A percentile compares a stretch with the other conserved stretches of the same genome.
phyloP scores from a whole-genome alignment of 2,329 filamentous ascomycete species.

The Colletotrichum lindemuthianum region DNA sequence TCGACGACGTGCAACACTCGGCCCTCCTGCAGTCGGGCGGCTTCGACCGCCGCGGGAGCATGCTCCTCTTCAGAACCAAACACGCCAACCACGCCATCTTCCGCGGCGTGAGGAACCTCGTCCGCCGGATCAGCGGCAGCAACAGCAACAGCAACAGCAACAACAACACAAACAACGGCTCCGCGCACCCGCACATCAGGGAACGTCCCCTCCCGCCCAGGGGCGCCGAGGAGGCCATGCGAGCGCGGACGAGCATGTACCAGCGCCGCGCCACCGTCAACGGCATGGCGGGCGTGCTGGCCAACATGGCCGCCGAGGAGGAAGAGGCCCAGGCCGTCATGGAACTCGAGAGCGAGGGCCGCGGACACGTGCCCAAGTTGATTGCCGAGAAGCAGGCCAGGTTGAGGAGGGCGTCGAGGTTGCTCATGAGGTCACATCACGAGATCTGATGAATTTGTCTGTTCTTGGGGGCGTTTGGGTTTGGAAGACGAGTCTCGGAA shows the following conservation, averaged over 20 bases:
- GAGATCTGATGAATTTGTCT: not conserved
- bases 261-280: conserved; percentile 22
- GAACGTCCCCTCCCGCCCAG: conserved; percentile 26
- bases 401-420: conserved; percentile 50
- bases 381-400: conserved; percentile 51
- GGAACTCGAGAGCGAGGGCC: conserved; percentile 35
- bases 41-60: conserved; percentile 11
- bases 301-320: conserved; percentile 35
- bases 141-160: conserved; percentile 7
- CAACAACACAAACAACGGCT: too few relatives aligned
- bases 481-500: not conserved
- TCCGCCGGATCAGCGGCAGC: conserved; percentile 31
- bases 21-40: not conserved
- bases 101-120: conserved; percentile 32
- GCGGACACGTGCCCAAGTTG: conserved; percentile 38
- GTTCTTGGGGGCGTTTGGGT: too few relatives aligned
- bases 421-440: conserved; percentile 42
- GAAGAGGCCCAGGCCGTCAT: conserved; percentile 40
- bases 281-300: not conserved
- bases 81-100: conserved; percentile 28
- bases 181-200: not conserved
- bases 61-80: conserved; percentile 23
- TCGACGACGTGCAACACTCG: conserved; percentile 11
- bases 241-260: conserved; percentile 21
- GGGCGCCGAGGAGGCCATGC: conserved; percentile 22